These are phyloP conservation scores for Heritiera fomes DNA, from an alignment of 345 rosid species.

Conservation along the genomic window DNA sequence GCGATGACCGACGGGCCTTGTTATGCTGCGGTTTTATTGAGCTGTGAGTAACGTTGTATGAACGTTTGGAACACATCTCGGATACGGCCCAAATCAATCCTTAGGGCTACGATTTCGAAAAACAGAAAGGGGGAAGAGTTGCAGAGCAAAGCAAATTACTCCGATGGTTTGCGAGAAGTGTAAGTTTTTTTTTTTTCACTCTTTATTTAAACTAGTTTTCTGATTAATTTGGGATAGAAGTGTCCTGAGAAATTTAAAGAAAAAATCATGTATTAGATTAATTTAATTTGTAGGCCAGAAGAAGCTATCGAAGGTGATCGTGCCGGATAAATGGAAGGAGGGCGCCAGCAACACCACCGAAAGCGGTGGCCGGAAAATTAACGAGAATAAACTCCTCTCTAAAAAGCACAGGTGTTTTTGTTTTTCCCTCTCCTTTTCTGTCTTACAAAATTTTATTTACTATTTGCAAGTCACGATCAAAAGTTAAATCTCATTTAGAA, in stretches of 20 bases:
- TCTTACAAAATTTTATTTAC: not conserved
- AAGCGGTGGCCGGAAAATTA: slow-evolving; percentile 93
- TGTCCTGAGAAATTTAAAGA: not conserved
- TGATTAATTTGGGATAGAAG: not conserved
- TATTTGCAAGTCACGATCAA: not conserved
- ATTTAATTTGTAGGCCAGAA: slow-evolving; percentile 62
- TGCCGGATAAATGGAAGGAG: slow-evolving; percentile 99
- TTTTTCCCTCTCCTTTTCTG: not conserved
- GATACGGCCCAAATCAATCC: not conserved
- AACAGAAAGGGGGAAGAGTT: not conserved
- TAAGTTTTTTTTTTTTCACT: slow-evolving; percentile 29
- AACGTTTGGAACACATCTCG: not conserved
- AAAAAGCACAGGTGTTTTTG: slow-evolving; percentile 68
- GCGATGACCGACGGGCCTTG: too few species aligned
- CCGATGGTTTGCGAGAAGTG: slow-evolving; percentile 95
- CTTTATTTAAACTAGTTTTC: not conserved
- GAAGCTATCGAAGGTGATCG: slow-evolving; percentile 93
- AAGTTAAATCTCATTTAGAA: not conserved
- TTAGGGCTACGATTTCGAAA: slow-evolving; percentile 33
- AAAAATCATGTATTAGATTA: not conserved
- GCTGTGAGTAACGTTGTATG: too few species aligned
- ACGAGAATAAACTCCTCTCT: slow-evolving; percentile 97
- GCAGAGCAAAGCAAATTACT: not conserved
- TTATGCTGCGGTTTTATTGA: too few species aligned
- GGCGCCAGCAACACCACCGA: slow-evolving; percentile 95